Conservation (phyloP, 495 filamentous ascomycete genomes). For the Penicillium canescens region DNA sequence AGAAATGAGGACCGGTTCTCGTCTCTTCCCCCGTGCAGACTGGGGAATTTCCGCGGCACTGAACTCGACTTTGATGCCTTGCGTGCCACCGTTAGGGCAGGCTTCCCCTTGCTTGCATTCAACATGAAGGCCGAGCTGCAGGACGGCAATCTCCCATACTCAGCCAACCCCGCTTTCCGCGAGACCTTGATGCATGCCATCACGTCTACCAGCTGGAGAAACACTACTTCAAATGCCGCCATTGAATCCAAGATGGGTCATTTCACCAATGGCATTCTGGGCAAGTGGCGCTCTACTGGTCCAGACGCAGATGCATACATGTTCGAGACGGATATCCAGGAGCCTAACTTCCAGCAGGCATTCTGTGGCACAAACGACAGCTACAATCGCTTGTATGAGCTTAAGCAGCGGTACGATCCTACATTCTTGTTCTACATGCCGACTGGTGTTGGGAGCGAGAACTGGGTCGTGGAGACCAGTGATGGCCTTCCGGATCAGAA, state of each 20-base stretch:
- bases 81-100: slow-evolving; percentile 41
- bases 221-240: slow-evolving; percentile 15
- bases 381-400: slow-evolving; percentile 47
- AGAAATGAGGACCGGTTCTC: slow-evolving; percentile 42
- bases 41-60: slow-evolving; percentile 38
- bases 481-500: slow-evolving; percentile 37
- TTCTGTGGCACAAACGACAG: slow-evolving; percentile 55
- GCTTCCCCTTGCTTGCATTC: slow-evolving; percentile 47
- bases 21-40: slow-evolving; percentile 52
- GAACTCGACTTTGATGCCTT: slow-evolving; percentile 46
- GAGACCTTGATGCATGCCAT: slow-evolving; percentile 53
- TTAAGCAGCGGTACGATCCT: slow-evolving; percentile 60
- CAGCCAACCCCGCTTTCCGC: slow-evolving; percentile 58
- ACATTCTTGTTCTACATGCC: slow-evolving; percentile 54
- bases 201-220: slow-evolving; percentile 32
- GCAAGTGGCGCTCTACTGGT: slow-evolving; percentile 49
- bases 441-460: slow-evolving; percentile 55
- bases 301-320: slow-evolving; percentile 38
- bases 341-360: slow-evolving; percentile 61
- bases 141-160: slow-evolving; percentile 28
- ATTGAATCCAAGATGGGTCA: slow-evolving; percentile 21
- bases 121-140: slow-evolving; percentile 46
- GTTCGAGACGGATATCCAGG: slow-evolving; percentile 52
- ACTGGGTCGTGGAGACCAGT: slow-evolving; percentile 39
- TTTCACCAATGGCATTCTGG: slow-evolving; percentile 43